Base-by-base conservation (phyloP, 306 rosid species). In the Trifolium pratense region DNA sequence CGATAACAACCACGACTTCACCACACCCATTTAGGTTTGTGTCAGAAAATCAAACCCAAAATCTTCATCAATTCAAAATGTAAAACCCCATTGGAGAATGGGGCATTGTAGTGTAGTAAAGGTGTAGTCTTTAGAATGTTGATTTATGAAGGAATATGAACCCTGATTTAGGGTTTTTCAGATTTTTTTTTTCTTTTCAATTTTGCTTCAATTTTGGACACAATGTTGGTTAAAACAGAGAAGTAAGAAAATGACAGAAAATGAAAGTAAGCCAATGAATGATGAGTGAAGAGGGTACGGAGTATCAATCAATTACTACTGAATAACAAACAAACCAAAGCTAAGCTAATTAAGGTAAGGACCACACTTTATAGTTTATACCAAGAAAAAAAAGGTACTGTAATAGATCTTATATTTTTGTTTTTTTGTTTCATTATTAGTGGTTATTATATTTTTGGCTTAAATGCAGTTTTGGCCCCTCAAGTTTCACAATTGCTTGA, bases 121-220 rank as follows among this genome's bases (percentile, higher is more conserved):
- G 43, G 15, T 40, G 6, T 25, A 17, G 25, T 25, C 14, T 43
- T 43, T 26, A 15, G 45, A 48, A 58, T 36, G 39, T 34, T 34
- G 39, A 36, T n/a, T n/a, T 36, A 5, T 12, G 42, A 26, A 26
- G 10, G 11, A 61, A 61, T 26, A 73, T 45, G 77, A 82, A 69
- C 83, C 66, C 75, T 63, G 59, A 78, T 63, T 82, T 82, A 74
- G 78, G 80, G 80, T 82, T 74, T 82, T 57, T 57, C 23, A 49
- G 57, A 52, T 3, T 26, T 26, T 4, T 26, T 26, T 26, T 26
- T 26, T n/a, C n/a, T n/a, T n/a, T n/a, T n/a, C n/a, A n/a, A n/a
- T n/a, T n/a, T n/a, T n/a, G n/a, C n/a, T n/a, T 21, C 32, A 29
- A 29, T 29, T 29, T 29, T 29, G 32, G 32, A 4, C 9, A 5